Evolutionary conservation across 2,329 filamentous ascomycete genomes (phyloP).

Genomic region (Trichoderma atrobrunneum): DNA sequence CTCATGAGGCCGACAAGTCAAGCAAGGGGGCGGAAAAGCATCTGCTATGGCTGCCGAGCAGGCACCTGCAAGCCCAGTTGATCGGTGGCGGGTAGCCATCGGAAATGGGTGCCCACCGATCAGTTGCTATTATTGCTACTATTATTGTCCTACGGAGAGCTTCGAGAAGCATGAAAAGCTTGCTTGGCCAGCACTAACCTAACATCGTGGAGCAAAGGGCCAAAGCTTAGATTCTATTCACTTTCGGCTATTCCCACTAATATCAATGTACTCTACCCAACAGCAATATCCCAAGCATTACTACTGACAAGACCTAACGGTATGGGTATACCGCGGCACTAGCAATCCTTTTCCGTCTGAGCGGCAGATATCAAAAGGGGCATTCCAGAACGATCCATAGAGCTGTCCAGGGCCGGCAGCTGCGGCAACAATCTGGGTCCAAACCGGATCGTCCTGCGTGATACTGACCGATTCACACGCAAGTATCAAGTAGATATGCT

Average conservation of each 20-base stretch:
- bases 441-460: not conserved
- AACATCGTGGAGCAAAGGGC: not conserved
- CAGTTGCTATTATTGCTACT: not conserved
- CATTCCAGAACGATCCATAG: constrained; percentile 11
- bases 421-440: not conserved
- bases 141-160: not conserved
- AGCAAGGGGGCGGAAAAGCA: not conserved
- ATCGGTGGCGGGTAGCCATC: not conserved
- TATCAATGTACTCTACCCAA: not conserved
- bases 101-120: not conserved
- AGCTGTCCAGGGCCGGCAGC: not conserved
- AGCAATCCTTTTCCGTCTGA: not conserved
- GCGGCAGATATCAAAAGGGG: not conserved
- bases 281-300: not conserved
- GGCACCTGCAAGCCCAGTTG: not conserved
- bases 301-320: not conserved
- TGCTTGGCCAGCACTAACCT: not conserved
- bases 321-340: not conserved
- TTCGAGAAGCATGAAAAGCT: not conserved
- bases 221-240: not conserved
- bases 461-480: not conserved
- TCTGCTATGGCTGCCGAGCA: not conserved
- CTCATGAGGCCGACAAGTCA: not conserved
- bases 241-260: constrained; percentile 9
- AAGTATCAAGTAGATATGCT: not conserved